Evolutionary conservation across 805 yeast species (phyloP).

Genomic region (Teunomyces tritomae): DNA sequence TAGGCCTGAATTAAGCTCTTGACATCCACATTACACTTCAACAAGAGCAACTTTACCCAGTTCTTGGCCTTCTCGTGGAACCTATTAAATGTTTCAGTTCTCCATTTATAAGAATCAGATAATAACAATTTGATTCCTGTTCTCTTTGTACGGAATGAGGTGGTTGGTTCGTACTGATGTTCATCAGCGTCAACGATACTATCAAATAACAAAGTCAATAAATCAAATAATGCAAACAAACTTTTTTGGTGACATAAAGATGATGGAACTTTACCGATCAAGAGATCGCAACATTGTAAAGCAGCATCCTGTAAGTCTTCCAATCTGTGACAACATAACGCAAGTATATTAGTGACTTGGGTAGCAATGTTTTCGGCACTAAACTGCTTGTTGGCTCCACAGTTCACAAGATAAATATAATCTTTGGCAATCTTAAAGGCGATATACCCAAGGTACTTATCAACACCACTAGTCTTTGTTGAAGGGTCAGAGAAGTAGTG

Average conservation of each 20-base stretch:
- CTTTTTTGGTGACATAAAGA: conserved; percentile 72
- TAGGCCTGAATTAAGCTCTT: conserved; percentile 79
- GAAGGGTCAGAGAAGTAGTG: conserved; percentile 87
- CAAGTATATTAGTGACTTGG: conserved; percentile 67
- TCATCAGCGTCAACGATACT: conserved; percentile 81
- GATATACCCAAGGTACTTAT: conserved; percentile 63
- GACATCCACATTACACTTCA: conserved; percentile 65
- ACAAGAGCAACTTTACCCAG: conserved; percentile 65
- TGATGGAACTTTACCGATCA: conserved; percentile 69
- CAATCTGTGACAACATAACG: conserved; percentile 76
- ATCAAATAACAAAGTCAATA: conserved; percentile 72
- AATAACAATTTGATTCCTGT: conserved; percentile 54
- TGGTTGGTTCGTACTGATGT: conserved; percentile 82
- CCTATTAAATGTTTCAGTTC: conserved; percentile 61
- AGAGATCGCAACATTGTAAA: conserved; percentile 65
- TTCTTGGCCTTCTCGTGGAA: conserved; percentile 56
- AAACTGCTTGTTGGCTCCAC: conserved; percentile 54
- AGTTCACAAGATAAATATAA: conserved; percentile 50
- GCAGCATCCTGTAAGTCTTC: conserved; percentile 76
- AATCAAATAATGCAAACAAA: conserved; percentile 76
- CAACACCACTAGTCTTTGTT: conserved; percentile 62
- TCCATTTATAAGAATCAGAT: conserved; percentile 75
- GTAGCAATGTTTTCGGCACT: conserved; percentile 55
- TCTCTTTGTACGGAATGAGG: conserved; percentile 48
- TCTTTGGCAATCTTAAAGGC: conserved; percentile 57